These are phyloP conservation scores for Solanum pimpinellifolium DNA, from an alignment of 257 asterid genomes.

Conservation along the genomic window DNA sequence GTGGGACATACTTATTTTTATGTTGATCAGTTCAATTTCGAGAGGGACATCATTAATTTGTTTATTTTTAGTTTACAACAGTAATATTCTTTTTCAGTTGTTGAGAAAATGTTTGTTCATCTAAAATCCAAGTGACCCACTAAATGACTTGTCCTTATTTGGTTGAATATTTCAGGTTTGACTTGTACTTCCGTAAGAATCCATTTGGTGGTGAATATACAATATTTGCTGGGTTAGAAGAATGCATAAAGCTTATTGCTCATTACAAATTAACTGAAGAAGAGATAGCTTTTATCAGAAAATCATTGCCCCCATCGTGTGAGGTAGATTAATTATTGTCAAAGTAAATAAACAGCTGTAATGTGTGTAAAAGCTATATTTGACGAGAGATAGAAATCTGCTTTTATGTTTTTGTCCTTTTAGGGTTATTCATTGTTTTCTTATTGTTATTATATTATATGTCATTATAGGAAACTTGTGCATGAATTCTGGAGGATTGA, in stretches of 20 bases:
- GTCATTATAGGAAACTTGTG: neutral
- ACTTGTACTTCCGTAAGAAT: slow-evolving; percentile 66
- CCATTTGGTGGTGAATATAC: slow-evolving; percentile 99
- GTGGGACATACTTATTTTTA: neutral
- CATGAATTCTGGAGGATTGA: neutral
- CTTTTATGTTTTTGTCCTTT: neutral
- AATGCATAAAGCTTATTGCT: slow-evolving; percentile 84
- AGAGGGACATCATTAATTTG: neutral
- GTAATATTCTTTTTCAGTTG: neutral
- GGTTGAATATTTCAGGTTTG: slow-evolving; percentile 51
- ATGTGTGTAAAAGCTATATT: neutral
- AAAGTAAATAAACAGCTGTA: neutral
- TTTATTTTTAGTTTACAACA: neutral
- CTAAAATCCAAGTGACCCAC: neutral
- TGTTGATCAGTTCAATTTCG: neutral
- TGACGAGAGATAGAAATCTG: neutral
- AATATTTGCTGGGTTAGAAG: slow-evolving; percentile 88
- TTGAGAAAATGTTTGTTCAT: neutral
- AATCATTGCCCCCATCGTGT: slow-evolving; percentile 59
- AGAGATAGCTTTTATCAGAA: slow-evolving; percentile 59
- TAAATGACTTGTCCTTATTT: neutral
- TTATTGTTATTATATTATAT: neutral
- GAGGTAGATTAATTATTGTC: slow-evolving; percentile 40
- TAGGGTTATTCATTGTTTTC: neutral
- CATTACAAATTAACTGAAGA: slow-evolving; percentile 65